A percentile compares a stretch with the other conserved stretches of the same genome.
Conservation (phyloP, 2,329 filamentous ascomycete species). For the Venturia nashicola region DNA sequence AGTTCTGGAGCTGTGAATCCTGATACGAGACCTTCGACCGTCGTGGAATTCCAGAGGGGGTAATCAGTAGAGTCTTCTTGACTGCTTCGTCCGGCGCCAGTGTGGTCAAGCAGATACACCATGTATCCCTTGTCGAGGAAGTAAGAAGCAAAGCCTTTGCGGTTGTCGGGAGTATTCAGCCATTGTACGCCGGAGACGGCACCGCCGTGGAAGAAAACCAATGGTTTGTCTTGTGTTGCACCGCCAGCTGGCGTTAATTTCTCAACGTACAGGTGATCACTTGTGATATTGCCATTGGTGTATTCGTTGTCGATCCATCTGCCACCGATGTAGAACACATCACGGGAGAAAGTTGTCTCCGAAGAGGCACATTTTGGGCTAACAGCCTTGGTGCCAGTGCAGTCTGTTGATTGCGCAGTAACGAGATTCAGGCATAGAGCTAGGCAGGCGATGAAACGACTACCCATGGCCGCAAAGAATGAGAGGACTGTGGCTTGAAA, state of each 20-base stretch:
- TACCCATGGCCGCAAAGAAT: not conserved
- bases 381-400: not conserved
- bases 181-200: slow-evolving; percentile 21
- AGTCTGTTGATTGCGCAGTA: not conserved
- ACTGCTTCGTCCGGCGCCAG: slow-evolving; percentile 30
- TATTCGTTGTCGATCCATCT: not conserved
- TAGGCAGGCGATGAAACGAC: not conserved
- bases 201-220: slow-evolving; percentile 19
- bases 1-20: slow-evolving; percentile 24
- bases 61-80: slow-evolving; percentile 19
- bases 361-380: not conserved
- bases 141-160: slow-evolving; percentile 35
- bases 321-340: slow-evolving; percentile 4
- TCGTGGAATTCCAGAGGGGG: slow-evolving; percentile 21
- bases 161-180: slow-evolving; percentile 38
- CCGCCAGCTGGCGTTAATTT: slow-evolving; percentile 14
- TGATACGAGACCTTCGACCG: slow-evolving; percentile 14
- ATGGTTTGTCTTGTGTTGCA: slow-evolving; percentile 10
- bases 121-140: slow-evolving; percentile 35
- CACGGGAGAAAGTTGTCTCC: not conserved
- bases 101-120: slow-evolving; percentile 36
- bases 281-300: not conserved
- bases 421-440: not conserved
- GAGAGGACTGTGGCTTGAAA: not conserved
- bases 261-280: slow-evolving; percentile 19